Conservation (phyloP, 768 basidiomycete species). For the Royoungia palumana region DNA sequence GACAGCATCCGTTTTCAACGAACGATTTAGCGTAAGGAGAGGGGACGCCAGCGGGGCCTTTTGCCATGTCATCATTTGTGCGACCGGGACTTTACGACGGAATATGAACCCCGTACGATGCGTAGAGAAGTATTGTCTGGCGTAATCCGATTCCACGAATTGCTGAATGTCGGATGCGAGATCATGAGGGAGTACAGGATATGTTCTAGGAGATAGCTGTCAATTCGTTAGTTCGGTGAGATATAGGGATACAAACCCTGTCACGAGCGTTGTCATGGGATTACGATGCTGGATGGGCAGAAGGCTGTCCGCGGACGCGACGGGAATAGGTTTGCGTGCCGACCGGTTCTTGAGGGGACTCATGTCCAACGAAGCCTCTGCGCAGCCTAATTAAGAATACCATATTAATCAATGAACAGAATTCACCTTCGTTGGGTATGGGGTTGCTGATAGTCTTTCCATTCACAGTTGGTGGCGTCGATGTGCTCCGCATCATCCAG, state of each 20-base stretch:
- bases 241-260: slow-evolving; percentile 50
- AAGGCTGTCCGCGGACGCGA: slow-evolving; percentile 39
- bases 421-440: slow-evolving; percentile 64
- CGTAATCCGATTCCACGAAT: slow-evolving; percentile 84
- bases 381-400: slow-evolving; percentile 1
- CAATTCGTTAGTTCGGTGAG: not conserved
- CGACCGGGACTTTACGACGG: slow-evolving; percentile 74
- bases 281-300: slow-evolving; percentile 14
- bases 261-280: slow-evolving; percentile 49
- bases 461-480: slow-evolving; percentile 44
- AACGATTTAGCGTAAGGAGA: slow-evolving; percentile 64
- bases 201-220: slow-evolving; percentile 46
- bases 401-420: not conserved
- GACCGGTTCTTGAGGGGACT: slow-evolving; percentile 70
- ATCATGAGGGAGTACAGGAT: slow-evolving; percentile 75
- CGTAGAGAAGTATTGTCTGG: slow-evolving; percentile 83
- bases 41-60: slow-evolving; percentile 72
- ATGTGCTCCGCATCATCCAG: slow-evolving; percentile 35
- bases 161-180: slow-evolving; percentile 83
- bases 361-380: slow-evolving; percentile 68
- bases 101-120: slow-evolving; percentile 90
- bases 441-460: slow-evolving; percentile 70
- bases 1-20: slow-evolving; percentile 72
- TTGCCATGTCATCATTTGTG: slow-evolving; percentile 90
- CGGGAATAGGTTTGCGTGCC: slow-evolving; percentile 59